These are phyloP conservation scores for Vanilla planifolia DNA, from an alignment of 106 monocot genomes.

Conservation along the genomic window DNA sequence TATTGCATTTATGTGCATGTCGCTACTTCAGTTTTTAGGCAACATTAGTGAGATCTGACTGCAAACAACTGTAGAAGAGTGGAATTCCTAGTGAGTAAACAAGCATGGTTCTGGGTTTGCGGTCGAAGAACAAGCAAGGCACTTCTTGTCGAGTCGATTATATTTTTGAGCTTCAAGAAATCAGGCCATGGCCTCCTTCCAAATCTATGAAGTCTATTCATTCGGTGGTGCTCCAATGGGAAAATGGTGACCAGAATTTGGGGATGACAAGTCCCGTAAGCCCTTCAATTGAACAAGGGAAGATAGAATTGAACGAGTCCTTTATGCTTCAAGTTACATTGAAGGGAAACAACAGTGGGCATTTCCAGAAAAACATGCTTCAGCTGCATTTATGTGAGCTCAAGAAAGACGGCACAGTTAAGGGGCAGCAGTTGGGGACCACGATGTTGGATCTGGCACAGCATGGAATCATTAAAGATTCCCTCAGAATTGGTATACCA, in stretches of 20 bases:
- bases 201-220: slow-evolving; percentile 61
- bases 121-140: slow-evolving; percentile 56
- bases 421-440: slow-evolving; percentile 62
- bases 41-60: no score
- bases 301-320: slow-evolving; percentile 69
- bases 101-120: slow-evolving; percentile 64
- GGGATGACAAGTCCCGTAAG: slow-evolving; percentile 32
- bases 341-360: slow-evolving; percentile 34
- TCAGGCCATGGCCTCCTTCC: slow-evolving; percentile 92
- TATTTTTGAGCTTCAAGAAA: slow-evolving; percentile 65
- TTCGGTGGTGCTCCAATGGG: slow-evolving; percentile 71
- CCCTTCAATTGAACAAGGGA: slow-evolving; percentile 43
- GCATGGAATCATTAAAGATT: slow-evolving; percentile 51
- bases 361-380: slow-evolving; percentile 58
- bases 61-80: no score
- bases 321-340: slow-evolving; percentile 62
- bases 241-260: slow-evolving; percentile 49
- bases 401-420: slow-evolving; percentile 38
- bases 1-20: no score
- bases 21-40: no score
- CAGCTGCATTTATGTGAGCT: slow-evolving; percentile 70
- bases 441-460: slow-evolving; percentile 63
- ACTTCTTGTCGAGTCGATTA: slow-evolving; percentile 52
- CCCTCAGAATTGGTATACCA: slow-evolving; percentile 32
- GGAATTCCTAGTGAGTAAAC: no score